phyloP scores from a whole-genome alignment of 163 green algal genomes.

The Scenedesmus sp. region DNA sequence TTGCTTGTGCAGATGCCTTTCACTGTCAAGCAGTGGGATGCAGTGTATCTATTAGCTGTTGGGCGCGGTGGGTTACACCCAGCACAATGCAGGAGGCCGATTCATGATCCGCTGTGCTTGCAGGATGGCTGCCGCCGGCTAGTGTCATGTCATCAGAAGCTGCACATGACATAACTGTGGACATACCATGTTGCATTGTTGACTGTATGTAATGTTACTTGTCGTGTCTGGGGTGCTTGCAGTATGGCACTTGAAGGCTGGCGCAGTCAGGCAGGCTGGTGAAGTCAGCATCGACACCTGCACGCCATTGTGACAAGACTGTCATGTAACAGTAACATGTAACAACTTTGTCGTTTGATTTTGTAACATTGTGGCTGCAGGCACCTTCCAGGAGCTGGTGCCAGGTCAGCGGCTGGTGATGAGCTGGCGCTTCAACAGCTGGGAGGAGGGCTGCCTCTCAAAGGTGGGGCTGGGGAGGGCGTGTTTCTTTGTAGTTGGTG shows the following conservation, averaged over 20 bases:
- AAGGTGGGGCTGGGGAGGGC: conserved; percentile 62
- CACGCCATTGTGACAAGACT: too few species aligned
- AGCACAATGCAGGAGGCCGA: background rate
- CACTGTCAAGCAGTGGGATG: background rate
- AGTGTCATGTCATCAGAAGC: conserved; percentile 68
- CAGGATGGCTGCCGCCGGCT: conserved; percentile 54
- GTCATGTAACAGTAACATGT: too few species aligned
- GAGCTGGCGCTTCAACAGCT: conserved; percentile 96
- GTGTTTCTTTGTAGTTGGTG: too few species aligned
- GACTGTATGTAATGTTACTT: background rate
- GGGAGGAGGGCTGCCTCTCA: conserved; percentile 84
- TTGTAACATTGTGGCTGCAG: conserved; percentile 30
- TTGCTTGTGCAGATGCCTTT: background rate
- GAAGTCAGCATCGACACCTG: too few species aligned
- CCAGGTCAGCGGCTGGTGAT: conserved; percentile 78
- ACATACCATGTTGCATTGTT: background rate
- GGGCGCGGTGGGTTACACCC: too few species aligned
- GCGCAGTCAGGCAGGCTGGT: too few species aligned
- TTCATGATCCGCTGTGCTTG: background rate
- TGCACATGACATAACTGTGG: background rate
- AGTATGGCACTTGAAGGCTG: too few species aligned
- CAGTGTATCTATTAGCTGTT: background rate
- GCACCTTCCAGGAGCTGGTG: conserved; percentile 82
- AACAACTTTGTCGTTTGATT: too few species aligned
- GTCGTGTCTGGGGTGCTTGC: background rate